Base-by-base conservation (phyloP, 306 rosid genomes). In the Parietaria judaica region DNA sequence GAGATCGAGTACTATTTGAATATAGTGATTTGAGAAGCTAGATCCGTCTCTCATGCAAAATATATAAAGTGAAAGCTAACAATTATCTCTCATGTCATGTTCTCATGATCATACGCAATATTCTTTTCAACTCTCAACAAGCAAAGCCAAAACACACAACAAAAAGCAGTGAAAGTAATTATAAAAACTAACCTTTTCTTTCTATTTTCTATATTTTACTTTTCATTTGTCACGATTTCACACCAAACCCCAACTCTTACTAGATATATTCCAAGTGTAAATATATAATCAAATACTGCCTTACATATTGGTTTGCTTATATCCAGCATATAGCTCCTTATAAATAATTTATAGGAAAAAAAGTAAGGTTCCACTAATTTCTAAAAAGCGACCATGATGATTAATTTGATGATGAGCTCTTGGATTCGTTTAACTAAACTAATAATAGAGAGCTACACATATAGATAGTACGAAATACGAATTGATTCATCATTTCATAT, bases 61-160 rank as follows among this genome's bases (percentile, higher is more conserved):
- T 66, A 66, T 75, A 49, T 2, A 86, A 85, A 86, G 90, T 36
- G 65, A 79, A 84, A 79, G 49, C 65, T 17, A 53, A 46, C 47
- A 73, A 23, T 56, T 70, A 63, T 59, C 64, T 44, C 51, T 31
- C 23, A 36, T 6, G n/a, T 49, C 53, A 49, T 49, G 48, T 37
- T n/a, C 8, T 12, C 4, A 17, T 3, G 50, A 41, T n/a, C 55
- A 49, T 54, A 52, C 63, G 57, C 8, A 61, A 9, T 85, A 87
- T 90, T 90, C 96, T 85, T 87, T 90, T 94, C 72, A 76, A 83
- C 94, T 77, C 84, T 74, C 66, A 55, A 73, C 96, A 90, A 87
- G 97, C 95, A 87, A 87, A 90, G 89, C 83, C 66, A 81, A 80
- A 60, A 54, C 72, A 78, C 76, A 78, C 73, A 80, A 80, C 79